Evolutionary conservation across 345 rosid species (phyloP), one percentile per base, ranked within the genome.

Genomic region (Lepidium africanum): DNA sequence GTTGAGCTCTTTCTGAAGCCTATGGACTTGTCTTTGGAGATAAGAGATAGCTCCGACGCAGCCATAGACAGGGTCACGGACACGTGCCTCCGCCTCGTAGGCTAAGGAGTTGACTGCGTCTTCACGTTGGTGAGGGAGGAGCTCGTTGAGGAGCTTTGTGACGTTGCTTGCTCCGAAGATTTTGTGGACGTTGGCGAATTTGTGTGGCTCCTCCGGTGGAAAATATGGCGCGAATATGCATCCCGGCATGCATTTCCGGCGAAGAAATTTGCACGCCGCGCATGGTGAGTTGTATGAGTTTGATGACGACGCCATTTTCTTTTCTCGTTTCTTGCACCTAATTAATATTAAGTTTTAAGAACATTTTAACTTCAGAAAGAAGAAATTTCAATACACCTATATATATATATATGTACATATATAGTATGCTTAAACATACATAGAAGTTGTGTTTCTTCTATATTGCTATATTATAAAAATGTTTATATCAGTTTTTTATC

Each of bases 91-190:
- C 1, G 98, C 98, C 76, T 92, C 98, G 32, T 87, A 92, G 65
- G 98, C 96, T 49, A 92, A 84, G 33, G 98, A 92, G 67, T 87
- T 90, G 59, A 90, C 98, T 3, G 98, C 98, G 59, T 92, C 98
- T 76, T 92, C 92, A 63, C 98, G 81, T 65, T 92, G 98, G 79
- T 87, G 92, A 50, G 98, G 98, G 32, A 77, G 89, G 17, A 92
- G 88, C 59, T 92, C 96, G 55, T 83, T 90, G 33, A 92, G 92
- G 40, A 92, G 96, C 81, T 92, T 92, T 0, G 91, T 86, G 50
- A 90, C 96, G 54, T 92, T 92, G 81, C 98, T 90, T 48, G 98
- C 98, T 16, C 98, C 98, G 58, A 92, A 92, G 74, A 92, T 90
- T 80, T 92, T 92, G 91, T 92, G 98, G 49, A 92, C 96, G 57